These are phyloP conservation scores for Leccinum fallax DNA, from an alignment of 1,284 basidiomycete species.

Conservation along the genomic window DNA sequence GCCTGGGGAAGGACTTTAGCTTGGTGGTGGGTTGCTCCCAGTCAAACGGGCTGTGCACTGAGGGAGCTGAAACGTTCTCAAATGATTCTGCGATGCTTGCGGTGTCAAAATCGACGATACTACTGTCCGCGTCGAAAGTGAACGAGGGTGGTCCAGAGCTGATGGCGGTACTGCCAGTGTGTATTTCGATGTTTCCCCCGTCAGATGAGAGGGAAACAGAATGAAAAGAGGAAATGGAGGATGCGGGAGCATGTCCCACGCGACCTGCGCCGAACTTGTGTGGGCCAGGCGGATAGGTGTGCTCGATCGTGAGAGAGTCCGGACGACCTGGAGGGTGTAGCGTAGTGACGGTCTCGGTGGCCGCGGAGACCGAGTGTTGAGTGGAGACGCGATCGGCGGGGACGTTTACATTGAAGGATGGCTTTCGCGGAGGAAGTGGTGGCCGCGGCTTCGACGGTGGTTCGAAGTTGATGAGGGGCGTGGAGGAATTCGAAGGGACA, in stretches of 20 bases:
- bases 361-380: slow-evolving; percentile 24
- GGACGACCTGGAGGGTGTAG: slow-evolving; percentile 39
- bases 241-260: slow-evolving; percentile 57
- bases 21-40: slow-evolving; percentile 47
- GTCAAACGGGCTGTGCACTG: slow-evolving; percentile 45
- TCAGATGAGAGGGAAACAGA: slow-evolving; percentile 79
- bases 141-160: slow-evolving; percentile 39
- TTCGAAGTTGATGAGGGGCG: slow-evolving; percentile 61
- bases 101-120: slow-evolving; percentile 47
- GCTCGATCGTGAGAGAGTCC: slow-evolving; percentile 53
- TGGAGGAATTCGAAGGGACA: slow-evolving; percentile 15
- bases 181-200: slow-evolving; percentile 45
- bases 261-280: slow-evolving; percentile 36
- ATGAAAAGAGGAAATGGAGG: slow-evolving; percentile 79
- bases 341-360: slow-evolving; percentile 18
- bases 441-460: slow-evolving; percentile 46
- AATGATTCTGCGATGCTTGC: slow-evolving; percentile 69
- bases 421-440: slow-evolving; percentile 67
- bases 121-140: slow-evolving; percentile 46
- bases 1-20: slow-evolving; percentile 25
- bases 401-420: slow-evolving; percentile 44
- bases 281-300: slow-evolving; percentile 55
- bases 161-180: slow-evolving; percentile 18
- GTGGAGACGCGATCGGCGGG: slow-evolving; percentile 41
- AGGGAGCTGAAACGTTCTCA: slow-evolving; percentile 60